Base-by-base conservation (phyloP, 768 basidiomycete species). In the Ramaria rubella region DNA sequence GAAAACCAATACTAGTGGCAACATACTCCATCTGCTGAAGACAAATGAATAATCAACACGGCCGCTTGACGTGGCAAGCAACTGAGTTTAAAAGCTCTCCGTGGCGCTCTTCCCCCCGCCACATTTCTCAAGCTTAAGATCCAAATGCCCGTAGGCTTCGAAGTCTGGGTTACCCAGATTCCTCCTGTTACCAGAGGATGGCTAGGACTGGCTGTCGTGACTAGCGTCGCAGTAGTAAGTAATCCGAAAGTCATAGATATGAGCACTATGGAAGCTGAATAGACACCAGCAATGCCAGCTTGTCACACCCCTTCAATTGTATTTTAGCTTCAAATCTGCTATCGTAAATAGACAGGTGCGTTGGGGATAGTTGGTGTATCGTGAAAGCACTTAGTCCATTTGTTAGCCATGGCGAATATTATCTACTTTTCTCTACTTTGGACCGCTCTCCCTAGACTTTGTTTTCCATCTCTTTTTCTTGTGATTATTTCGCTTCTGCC, bases 401-500 rank as follows among this genome's bases (percentile, higher is more conserved):
- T 31, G 49, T 36, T 61, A 96, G 92, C 77, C 85, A 62, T 97
- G 94, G 94, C 81, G 95, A 27, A 79, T 83, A 45, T 70, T 86
- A 40, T 94, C 94, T 27, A 95, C 89, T 11, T 98, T 98, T 78
- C 86, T 94, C 64, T 99, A 94, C 72, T 98, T 97, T 71, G 96
- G 95, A 11, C 81, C 86, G 1, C 82, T 98, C 66, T 92, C 89
- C 4, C 74, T 98, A 21, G 95, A 98, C 70, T 92, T 97, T 63
- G 79, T 95, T 58, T 96, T 98, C 72, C 95, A 98, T 69, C 78
- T 99, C 52, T 97, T 97, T 77, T 99, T 98, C 78, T 96, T 99
- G 95, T 95, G 67, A 69, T 94, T 75, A 11, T 21, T 24, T 2
- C 27, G 27, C 29, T 14, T 11, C 14, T 6, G 12, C 17, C 19